Conservation (phyloP, 805 yeast genomes). For the Clavispora asparagi region DNA sequence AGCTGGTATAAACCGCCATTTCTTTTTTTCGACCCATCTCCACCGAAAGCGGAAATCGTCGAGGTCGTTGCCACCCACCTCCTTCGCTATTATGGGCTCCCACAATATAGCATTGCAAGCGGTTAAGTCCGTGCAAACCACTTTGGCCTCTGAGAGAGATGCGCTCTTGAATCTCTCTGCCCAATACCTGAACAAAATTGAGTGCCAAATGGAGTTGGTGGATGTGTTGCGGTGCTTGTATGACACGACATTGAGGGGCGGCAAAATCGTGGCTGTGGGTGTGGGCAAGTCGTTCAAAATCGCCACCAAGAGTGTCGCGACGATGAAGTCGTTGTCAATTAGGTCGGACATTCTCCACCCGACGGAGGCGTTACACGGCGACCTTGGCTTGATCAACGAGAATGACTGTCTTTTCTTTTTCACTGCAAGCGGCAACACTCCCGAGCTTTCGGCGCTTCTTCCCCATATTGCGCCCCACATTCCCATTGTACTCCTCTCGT, state of each 20-base stretch:
- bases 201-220: slow-evolving; percentile 41
- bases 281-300: slow-evolving; percentile 83
- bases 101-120: slow-evolving; percentile 15
- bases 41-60: no score
- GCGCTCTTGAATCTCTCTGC: slow-evolving; percentile 41
- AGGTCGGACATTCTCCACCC: slow-evolving; percentile 71
- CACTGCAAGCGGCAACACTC: slow-evolving; percentile 79
- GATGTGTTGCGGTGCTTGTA: slow-evolving; percentile 38
- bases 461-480: slow-evolving; percentile 51
- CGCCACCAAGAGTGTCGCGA: slow-evolving; percentile 74
- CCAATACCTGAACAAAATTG: slow-evolving; percentile 43
- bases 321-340: slow-evolving; percentile 73
- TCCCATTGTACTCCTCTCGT: slow-evolving; percentile 60
- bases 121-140: slow-evolving; percentile 31
- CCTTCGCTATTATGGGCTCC: slow-evolving; percentile 2
- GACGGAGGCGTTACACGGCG: slow-evolving; percentile 87
- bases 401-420: slow-evolving; percentile 59
- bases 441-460: slow-evolving; percentile 58
- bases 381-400: slow-evolving; percentile 64
- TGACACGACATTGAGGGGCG: slow-evolving; percentile 33
- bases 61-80: no score
- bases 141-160: slow-evolving; percentile 42
- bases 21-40: neutral
- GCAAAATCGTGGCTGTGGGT: slow-evolving; percentile 74
- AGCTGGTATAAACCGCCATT: no score